Percentiles rank a stretch among this genome's conserved stretches.
phyloP scores from a whole-genome alignment of 108 stramenopile genomes.

The Fistulifera solaris region DNA sequence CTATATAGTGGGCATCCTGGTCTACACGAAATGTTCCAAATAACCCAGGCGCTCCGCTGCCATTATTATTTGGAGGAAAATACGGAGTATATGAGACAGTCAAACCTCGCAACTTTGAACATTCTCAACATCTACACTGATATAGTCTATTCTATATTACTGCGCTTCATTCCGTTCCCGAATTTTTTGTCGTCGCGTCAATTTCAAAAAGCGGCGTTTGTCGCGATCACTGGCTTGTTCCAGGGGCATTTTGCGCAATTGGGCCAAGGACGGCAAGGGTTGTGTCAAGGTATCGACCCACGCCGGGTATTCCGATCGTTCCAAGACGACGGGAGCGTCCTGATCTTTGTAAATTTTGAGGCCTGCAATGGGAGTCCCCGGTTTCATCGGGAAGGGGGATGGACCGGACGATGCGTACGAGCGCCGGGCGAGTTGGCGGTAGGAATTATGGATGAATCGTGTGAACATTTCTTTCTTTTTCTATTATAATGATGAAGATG shows the following conservation, averaged over 20 bases:
- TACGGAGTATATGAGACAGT: too few species aligned
- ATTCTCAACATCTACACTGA: too few species aligned
- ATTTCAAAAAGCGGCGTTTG: slow-evolving; percentile 40
- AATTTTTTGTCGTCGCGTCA: slow-evolving; percentile 30
- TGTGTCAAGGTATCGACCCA: slow-evolving; percentile 31
- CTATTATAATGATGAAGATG: too few species aligned
- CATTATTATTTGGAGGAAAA: too few species aligned
- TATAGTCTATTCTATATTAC: background rate
- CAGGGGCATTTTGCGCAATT: slow-evolving; percentile 32
- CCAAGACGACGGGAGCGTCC: slow-evolving; percentile 26
- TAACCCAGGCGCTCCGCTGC: too few species aligned
- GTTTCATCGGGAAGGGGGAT: slow-evolving; percentile 20
- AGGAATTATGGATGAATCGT: too few species aligned
- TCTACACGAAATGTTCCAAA: too few species aligned
- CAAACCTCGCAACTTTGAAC: too few species aligned
- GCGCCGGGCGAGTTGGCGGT: too few species aligned
- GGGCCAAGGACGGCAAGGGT: slow-evolving; percentile 25
- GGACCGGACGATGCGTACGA: too few species aligned
- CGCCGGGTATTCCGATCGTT: slow-evolving; percentile 37
- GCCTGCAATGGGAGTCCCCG: slow-evolving; percentile 48
- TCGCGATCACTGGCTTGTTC: slow-evolving; percentile 35
- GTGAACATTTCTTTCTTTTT: too few species aligned
- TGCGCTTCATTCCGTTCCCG: slow-evolving; percentile 26
- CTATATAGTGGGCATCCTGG: too few species aligned
- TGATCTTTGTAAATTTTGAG: slow-evolving; percentile 33